A percentile compares a stretch with the other conserved stretches of the same genome.
These are phyloP conservation scores for Lachancea lanzarotensis DNA, from an alignment of 805 yeast species.

Conservation along the genomic window DNA sequence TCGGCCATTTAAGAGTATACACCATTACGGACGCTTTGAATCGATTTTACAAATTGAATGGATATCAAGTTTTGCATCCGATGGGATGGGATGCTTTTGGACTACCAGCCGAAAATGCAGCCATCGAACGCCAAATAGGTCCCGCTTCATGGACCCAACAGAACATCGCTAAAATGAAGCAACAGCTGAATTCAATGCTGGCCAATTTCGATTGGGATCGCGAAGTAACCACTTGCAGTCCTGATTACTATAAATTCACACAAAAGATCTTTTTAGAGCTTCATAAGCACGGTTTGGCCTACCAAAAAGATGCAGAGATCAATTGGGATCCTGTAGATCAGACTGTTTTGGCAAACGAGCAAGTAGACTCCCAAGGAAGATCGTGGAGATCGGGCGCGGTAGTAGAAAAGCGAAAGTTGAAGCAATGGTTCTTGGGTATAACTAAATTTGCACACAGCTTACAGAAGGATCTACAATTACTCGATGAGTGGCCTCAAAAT, in stretches of 20 bases:
- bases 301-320: slow-evolving; percentile 78
- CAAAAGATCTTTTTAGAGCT: slow-evolving; percentile 76
- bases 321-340: slow-evolving; percentile 98
- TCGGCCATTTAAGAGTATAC: slow-evolving; percentile 92
- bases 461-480: slow-evolving; percentile 51
- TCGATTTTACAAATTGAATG: slow-evolving; percentile 69
- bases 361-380: slow-evolving; percentile 82
- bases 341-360: slow-evolving; percentile 94
- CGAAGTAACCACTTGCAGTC: slow-evolving; percentile 78
- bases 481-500: slow-evolving; percentile 78
- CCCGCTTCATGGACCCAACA: slow-evolving; percentile 79
- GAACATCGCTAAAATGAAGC: slow-evolving; percentile 81
- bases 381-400: slow-evolving; percentile 97
- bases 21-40: slow-evolving; percentile 83
- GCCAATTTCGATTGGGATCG: slow-evolving; percentile 92
- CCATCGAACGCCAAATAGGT: slow-evolving; percentile 71
- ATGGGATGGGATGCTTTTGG: slow-evolving; percentile 99
- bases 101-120: slow-evolving; percentile 97
- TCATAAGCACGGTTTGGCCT: slow-evolving; percentile 73
- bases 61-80: slow-evolving; percentile 79
- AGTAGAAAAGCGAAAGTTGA: slow-evolving; percentile 74
- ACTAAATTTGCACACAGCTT: slow-evolving; percentile 72
- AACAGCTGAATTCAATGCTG: slow-evolving; percentile 69
- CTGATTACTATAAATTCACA: slow-evolving; percentile 88
- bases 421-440: slow-evolving; percentile 92